These are phyloP conservation scores for Malus hybrid DNA, from an alignment of 331 rosid species.

Conservation along the genomic window DNA sequence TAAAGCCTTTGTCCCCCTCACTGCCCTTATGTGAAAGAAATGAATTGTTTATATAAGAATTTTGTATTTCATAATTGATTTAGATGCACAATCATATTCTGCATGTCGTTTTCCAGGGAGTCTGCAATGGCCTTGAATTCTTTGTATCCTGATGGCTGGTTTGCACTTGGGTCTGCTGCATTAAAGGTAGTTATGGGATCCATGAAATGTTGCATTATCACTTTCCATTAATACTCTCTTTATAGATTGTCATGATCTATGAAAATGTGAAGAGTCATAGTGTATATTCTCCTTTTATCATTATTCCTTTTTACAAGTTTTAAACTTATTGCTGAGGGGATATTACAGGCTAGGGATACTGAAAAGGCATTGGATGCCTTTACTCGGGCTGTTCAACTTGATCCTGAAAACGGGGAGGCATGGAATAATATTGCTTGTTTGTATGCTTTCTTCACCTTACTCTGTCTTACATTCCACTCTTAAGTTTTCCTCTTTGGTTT, in stretches of 20 bases:
- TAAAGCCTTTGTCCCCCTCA: slow-evolving; percentile 1
- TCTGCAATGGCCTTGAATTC: slow-evolving; percentile 97
- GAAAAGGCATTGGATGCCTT: slow-evolving; percentile 94
- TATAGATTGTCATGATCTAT: background rate
- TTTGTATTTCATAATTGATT: background rate
- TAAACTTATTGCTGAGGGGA: slow-evolving; percentile 17
- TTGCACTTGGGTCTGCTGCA: slow-evolving; percentile 97
- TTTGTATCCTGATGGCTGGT: slow-evolving; percentile 92
- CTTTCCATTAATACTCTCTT: background rate
- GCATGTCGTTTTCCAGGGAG: slow-evolving; percentile 51
- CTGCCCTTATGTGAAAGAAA: background rate
- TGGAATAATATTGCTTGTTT: slow-evolving; percentile 98
- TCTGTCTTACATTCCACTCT: background rate
- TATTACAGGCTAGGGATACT: slow-evolving; percentile 74
- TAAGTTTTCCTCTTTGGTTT: background rate
- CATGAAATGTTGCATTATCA: slow-evolving; percentile 10
- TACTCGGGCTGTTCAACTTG: slow-evolving; percentile 95
- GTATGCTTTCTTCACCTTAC: slow-evolving; percentile 40
- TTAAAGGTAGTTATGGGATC: slow-evolving; percentile 57
- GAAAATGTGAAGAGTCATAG: background rate
- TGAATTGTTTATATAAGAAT: background rate
- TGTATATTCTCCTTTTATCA: slow-evolving; percentile 2
- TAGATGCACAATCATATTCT: slow-evolving; percentile 8
- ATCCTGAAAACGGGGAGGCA: slow-evolving; percentile 98
- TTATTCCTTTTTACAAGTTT: background rate